phyloP scores from a whole-genome alignment of 768 basidiomycete genomes.

The Sarcomyxa edulis region DNA sequence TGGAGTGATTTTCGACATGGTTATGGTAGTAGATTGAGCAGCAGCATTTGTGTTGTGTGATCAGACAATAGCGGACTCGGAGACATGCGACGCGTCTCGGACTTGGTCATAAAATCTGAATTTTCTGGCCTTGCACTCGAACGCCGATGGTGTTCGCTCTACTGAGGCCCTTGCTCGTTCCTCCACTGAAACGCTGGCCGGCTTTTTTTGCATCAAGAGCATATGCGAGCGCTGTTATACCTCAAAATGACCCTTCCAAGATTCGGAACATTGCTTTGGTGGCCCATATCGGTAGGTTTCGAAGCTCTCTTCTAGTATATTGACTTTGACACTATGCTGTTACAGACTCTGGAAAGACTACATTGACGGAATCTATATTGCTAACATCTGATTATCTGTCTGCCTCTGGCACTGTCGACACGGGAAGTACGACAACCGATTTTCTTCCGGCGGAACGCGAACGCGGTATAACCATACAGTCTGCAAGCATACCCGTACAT shows the following conservation, averaged over 20 bases:
- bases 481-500: constrained; percentile 83
- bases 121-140: too few species aligned
- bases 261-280: constrained; percentile 80
- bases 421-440: constrained; percentile 87
- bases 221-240: constrained; percentile 27
- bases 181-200: too few species aligned
- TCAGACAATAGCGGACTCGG: too few species aligned
- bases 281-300: constrained; percentile 74
- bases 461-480: constrained; percentile 89
- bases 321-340: constrained; percentile 3
- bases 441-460: constrained; percentile 88
- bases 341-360: constrained; percentile 86
- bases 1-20: background rate
- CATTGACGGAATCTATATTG: constrained; percentile 83
- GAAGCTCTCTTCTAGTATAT: constrained; percentile 6
- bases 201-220: too few species aligned
- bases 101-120: too few species aligned
- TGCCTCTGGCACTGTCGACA: constrained; percentile 78
- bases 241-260: constrained; percentile 32
- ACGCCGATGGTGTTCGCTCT: too few species aligned
- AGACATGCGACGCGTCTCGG: too few species aligned
- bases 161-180: background rate
- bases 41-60: background rate
- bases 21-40: background rate
- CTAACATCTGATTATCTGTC: constrained; percentile 69